Conservation (phyloP, 345 rosid species). For the Brassica incana region DNA sequence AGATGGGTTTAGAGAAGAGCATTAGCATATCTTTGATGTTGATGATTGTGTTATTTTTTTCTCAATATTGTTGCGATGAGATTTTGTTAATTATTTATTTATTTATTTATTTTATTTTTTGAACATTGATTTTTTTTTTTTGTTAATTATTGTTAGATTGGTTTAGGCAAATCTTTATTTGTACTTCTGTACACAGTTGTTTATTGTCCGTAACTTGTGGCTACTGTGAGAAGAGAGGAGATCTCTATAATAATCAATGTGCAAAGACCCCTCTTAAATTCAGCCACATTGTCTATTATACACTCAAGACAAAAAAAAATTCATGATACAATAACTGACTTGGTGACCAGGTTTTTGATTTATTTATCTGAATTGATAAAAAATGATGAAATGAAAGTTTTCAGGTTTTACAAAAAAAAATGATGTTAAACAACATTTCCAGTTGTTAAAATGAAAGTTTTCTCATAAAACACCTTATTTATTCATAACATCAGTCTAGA, state of each 20-base stretch:
- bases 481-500: neutral
- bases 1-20: no score
- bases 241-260: neutral
- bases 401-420: neutral
- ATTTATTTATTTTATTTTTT: no score
- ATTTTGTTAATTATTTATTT: neutral
- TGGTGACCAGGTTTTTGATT: neutral
- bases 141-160: conserved; percentile 20
- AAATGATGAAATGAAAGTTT: no score
- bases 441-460: neutral
- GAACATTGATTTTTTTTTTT: no score
- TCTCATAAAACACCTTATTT: neutral
- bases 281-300: neutral
- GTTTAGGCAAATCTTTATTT: conserved; percentile 26
- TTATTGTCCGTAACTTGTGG: conserved; percentile 21
- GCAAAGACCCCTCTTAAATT: neutral
- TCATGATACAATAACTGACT: neutral
- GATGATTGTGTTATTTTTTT: conserved; percentile 13
- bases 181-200: neutral
- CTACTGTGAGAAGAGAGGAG: neutral
- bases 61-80: conserved; percentile 11
- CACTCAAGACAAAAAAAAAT: neutral
- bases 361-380: neutral
- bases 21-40: no score
- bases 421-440: neutral